Base-by-base conservation (phyloP, 108 stramenopile genomes). In the Fistulifera solaris region DNA sequence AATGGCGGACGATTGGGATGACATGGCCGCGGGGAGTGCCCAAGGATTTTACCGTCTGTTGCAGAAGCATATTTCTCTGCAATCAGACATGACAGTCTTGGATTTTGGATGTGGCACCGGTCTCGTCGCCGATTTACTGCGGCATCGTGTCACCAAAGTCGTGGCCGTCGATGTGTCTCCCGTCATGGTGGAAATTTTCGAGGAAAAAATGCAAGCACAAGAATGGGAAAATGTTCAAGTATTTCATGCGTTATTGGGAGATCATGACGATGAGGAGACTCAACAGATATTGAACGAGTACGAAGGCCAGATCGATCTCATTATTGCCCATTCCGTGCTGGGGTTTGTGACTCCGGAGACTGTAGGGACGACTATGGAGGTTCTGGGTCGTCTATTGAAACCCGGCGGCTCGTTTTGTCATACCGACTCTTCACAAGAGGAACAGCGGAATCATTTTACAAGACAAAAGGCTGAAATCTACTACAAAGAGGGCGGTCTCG, bases 71-170 rank as follows among this genome's bases (percentile, higher is more conserved):
- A 22, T 7, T 19, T 67, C 0, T 38, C 53, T 38, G 39, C 44
- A 65, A 25, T 22, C 25, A 19, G 22, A 44, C 23, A 38, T 54
- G n/a, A 46, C 49, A 7, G 63, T 75, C 0, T 16, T 75, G 14
- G 74, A 75, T 48, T 75, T 75, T 64, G 74, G 74, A 3, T 75
- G 74, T 49, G 74, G 69, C 12, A 75, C 69, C 8, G 74, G 74
- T 18, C 38, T 75, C 19, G 38, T 75, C 41, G 59, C 69, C 19
- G 69, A 75, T 4, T 13, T 13, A 0, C 16, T 75, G 48, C 56
- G 54, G 1, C 53, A 53, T 6, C n/a, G 43, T 13, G 46, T 40
- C 1, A 25, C 17, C 10, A 18, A 53, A 16, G 51, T 71, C 8
- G 43, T 75, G 6, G 70, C 64, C 42, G 54, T 75, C 19, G 74